Evolutionary conservation across 371 early-diverging fungal species (phyloP).

Genomic region (Apophysomyces ossiformis): DNA sequence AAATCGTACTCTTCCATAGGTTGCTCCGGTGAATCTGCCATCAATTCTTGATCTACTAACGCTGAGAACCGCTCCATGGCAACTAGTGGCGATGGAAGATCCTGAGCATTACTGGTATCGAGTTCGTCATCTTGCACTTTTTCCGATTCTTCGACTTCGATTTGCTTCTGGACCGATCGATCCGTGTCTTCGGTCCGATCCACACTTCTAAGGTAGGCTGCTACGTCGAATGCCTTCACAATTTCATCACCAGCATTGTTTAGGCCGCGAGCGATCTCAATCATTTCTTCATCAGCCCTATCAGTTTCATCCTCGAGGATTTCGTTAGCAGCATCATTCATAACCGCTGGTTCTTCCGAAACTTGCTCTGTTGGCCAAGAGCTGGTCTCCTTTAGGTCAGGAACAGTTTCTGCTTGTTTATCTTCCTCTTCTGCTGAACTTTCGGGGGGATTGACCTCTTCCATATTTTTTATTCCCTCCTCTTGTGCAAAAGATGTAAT

Average conservation of each 20-base stretch:
- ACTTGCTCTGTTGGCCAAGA: neutral
- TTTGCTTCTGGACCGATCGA: neutral
- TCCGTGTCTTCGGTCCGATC: slow-evolving; percentile 13
- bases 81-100: slow-evolving; percentile 25
- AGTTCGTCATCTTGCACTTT: slow-evolving; percentile 27
- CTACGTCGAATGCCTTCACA: slow-evolving; percentile 34
- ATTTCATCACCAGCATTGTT: slow-evolving; percentile 32
- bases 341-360: slow-evolving; percentile 17
- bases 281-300: slow-evolving; percentile 9
- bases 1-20: slow-evolving; percentile 18
- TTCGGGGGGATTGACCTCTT: neutral
- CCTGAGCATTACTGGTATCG: neutral
- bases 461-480: neutral
- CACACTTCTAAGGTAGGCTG: slow-evolving; percentile 15
- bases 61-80: slow-evolving; percentile 41
- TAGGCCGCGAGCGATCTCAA: slow-evolving; percentile 19
- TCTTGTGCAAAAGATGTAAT: neutral
- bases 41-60: slow-evolving; percentile 33
- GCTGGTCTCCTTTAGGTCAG: neutral
- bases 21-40: slow-evolving; percentile 22
- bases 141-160: slow-evolving; percentile 21
- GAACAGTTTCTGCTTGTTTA: neutral
- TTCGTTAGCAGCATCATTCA: slow-evolving; percentile 20
- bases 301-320: slow-evolving; percentile 16
- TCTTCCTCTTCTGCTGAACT: slow-evolving; percentile 1